Evolutionary conservation across 164 flowering plant species (phyloP).

Genomic region (Stephania japonica): DNA sequence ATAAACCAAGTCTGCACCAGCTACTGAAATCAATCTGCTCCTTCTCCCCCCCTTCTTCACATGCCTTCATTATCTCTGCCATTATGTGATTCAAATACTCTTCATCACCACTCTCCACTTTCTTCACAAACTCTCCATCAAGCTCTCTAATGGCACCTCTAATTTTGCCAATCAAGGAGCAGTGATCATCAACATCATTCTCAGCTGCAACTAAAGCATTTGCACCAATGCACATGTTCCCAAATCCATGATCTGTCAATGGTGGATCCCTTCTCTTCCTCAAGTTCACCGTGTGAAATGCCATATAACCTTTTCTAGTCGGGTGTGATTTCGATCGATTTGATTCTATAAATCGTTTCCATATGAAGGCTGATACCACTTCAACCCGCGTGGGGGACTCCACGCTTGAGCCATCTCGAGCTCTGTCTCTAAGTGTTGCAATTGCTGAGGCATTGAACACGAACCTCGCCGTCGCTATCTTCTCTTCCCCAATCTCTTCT

Average conservation of each 20-base stretch:
- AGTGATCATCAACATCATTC: not conserved
- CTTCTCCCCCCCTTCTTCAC: not conserved
- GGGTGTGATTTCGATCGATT: too few relatives aligned
- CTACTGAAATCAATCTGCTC: not conserved
- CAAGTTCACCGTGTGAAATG: constrained; percentile 15
- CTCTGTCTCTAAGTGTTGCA: constrained; percentile 10
- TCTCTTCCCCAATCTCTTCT: not conserved
- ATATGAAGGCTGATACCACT: constrained; percentile 21
- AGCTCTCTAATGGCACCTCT: constrained; percentile 2
- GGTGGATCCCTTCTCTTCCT: constrained; percentile 20
- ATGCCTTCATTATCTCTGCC: not conserved
- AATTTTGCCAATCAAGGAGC: not conserved
- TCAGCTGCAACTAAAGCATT: not conserved
- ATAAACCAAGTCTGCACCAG: constrained; percentile 7
- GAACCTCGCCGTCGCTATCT: constrained; percentile 20
- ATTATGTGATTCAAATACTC: not conserved
- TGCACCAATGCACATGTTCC: constrained; percentile 5
- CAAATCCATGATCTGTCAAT: constrained; percentile 14
- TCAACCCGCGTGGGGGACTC: constrained; percentile 8
- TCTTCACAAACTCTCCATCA: not conserved
- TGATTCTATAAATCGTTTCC: constrained; percentile 15
- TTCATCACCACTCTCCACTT: not conserved
- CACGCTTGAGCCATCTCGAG: too few relatives aligned
- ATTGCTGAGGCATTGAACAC: constrained; percentile 18
- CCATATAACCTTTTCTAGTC: not conserved